Base-by-base conservation (phyloP, 2,329 filamentous ascomycete species). In the Fusarium falciforme region DNA sequence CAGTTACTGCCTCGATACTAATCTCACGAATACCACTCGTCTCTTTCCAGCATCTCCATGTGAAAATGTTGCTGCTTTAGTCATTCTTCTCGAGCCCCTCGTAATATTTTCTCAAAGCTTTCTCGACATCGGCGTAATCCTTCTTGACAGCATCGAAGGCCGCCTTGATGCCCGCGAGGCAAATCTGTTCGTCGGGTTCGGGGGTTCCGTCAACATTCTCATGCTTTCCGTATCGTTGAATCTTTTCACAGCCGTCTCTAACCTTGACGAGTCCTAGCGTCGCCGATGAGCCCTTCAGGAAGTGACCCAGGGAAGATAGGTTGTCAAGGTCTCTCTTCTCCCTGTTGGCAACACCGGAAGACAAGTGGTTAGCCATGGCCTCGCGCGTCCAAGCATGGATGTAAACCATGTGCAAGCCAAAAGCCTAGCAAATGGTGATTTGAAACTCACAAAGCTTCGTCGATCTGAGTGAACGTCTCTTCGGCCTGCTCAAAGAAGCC, bases 221-320 rank as follows among this genome's bases (percentile, higher is more conserved):
- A 78, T 89, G 88, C 79, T 93, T 93, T 76, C 96, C 96, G 82
- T 92, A 97, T 80, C 97, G 93, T 84, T 99, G 96, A 79, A 99
- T 98, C 87, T 97, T 95, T 85, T 98, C 95, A 85, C 96, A 99
- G 72, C 91, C 93, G 80, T 98, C 95, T 82, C 94, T 94, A 78
- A 99, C 93, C 83, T 97, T 97, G 79, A 90, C 92, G 64, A 98
- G 89, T 54, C 96, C 96, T 63, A 99, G 89, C 5, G 96, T 98
- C 42, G 96, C 96, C 10, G 96, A 98, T 8, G 96, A 98, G 69
- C 96, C 96, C 85, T 99, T 99, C 77, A 99, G 89, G 85, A 98
- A 99, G 85, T 99, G 96, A 47, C 96, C 96, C 35, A 98, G 91
- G 62, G 90, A 88, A 36, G 94, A 97, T 40, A 98, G 90, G 75